Conservation (phyloP, 75 land plant genomes). For the Selaginella moellendorffii region DNA sequence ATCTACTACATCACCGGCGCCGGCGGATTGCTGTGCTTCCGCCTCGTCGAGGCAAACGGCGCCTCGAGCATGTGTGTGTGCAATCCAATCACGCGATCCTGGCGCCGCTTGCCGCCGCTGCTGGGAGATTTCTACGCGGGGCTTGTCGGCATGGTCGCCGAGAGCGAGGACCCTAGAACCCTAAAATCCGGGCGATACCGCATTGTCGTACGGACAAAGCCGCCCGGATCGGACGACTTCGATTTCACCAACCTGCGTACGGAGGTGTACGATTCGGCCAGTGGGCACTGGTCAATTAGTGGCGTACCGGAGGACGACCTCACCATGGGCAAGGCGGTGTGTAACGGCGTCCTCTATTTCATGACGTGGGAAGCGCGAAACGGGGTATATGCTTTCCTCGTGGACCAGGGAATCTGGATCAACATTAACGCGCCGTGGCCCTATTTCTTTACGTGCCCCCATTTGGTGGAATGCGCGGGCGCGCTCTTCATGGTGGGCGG, state of each 20-base stretch:
- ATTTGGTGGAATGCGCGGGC: background rate
- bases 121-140: background rate
- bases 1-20: background rate
- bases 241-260: background rate
- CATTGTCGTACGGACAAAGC: background rate
- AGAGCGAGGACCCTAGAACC: too few species aligned
- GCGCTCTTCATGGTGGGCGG: background rate
- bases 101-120: background rate
- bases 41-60: background rate
- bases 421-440: background rate
- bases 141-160: background rate
- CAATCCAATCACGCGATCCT: background rate
- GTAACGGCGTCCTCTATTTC: background rate
- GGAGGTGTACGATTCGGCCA: background rate
- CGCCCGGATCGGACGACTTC: background rate
- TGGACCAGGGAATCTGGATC: background rate
- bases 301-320: background rate
- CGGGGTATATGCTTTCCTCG: background rate
- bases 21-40: background rate
- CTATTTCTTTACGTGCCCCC: background rate
- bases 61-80: background rate
- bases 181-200: background rate
- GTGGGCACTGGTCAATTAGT: background rate
- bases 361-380: background rate
- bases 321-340: background rate